Evolutionary conservation across 805 yeast species (phyloP).

Genomic region (Barnettozyma californica): DNA sequence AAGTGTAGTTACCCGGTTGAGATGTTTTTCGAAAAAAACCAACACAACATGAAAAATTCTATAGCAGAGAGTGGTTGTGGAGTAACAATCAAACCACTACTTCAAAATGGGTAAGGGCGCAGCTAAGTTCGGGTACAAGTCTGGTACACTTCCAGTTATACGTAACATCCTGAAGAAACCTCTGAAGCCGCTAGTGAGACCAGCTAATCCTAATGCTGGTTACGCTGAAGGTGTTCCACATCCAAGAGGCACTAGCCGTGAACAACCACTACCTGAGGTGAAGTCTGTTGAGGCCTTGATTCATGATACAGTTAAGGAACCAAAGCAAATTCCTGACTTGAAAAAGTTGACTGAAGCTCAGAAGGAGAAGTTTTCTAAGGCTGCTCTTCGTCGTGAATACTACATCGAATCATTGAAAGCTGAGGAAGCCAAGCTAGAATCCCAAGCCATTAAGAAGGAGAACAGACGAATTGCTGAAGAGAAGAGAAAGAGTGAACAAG

Average conservation of each 20-base stretch:
- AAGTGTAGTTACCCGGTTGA: not conserved
- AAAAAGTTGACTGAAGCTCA: conserved; percentile 23
- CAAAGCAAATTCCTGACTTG: conserved; percentile 29
- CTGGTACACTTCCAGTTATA: conserved; percentile 78
- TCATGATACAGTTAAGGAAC: conserved; percentile 43
- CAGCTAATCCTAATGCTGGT: conserved; percentile 49
- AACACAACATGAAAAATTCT: not conserved
- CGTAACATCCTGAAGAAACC: conserved; percentile 74
- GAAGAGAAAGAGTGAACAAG: conserved; percentile 30
- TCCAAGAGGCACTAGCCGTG: conserved; percentile 60
- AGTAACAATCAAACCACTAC: not conserved
- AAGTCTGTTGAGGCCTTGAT: conserved; percentile 59
- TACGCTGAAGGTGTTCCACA: conserved; percentile 67
- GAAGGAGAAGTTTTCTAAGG: conserved; percentile 30
- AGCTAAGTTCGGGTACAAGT: conserved; percentile 48
- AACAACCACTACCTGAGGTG: conserved; percentile 46
- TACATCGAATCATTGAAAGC: conserved; percentile 48
- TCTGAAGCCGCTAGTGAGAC: conserved; percentile 32
- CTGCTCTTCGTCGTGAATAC: conserved; percentile 69
- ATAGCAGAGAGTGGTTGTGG: not conserved
- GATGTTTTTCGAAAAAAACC: not conserved
- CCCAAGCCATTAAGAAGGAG: conserved; percentile 29
- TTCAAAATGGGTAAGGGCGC: conserved; percentile 41
- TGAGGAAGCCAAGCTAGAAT: conserved; percentile 32
- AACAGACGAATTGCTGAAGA: conserved; percentile 23